Percentiles rank a stretch among this genome's conserved stretches.
These are phyloP conservation scores for Aspergillus latus DNA, from an alignment of 2,329 filamentous ascomycete species.

Conservation along the genomic window DNA sequence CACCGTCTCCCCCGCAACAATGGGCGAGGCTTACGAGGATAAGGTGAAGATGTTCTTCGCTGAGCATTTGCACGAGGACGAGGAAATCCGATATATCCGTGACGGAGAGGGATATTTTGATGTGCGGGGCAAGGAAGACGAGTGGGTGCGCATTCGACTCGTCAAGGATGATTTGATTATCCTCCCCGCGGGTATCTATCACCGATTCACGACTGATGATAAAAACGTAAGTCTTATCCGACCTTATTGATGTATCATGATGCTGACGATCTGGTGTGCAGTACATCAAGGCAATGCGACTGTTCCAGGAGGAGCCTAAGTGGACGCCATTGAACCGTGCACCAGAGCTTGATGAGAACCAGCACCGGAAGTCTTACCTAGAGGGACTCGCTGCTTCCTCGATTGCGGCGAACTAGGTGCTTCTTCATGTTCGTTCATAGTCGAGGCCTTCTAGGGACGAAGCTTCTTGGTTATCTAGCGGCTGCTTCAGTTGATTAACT, in stretches of 20 bases:
- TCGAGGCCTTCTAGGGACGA: not conserved
- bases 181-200: slow-evolving; percentile 91
- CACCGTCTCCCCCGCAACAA: slow-evolving; percentile 77
- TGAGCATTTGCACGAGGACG: slow-evolving; percentile 96
- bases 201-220: slow-evolving; percentile 92
- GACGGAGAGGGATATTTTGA: slow-evolving; percentile 92
- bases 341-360: slow-evolving; percentile 73
- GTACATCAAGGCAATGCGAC: slow-evolving; percentile 93
- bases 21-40: slow-evolving; percentile 85
- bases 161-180: slow-evolving; percentile 90
- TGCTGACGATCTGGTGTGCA: slow-evolving; percentile 39
- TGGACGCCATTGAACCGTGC: slow-evolving; percentile 92
- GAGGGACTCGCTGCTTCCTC: slow-evolving; percentile 30
- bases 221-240: slow-evolving; percentile 68
- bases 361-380: slow-evolving; percentile 76
- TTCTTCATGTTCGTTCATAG: not conserved
- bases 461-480: not conserved
- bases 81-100: slow-evolving; percentile 94
- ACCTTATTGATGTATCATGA: not conserved
- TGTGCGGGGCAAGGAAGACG: slow-evolving; percentile 76
- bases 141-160: slow-evolving; percentile 83
- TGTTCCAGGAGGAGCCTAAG: slow-evolving; percentile 98
- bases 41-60: slow-evolving; percentile 93
- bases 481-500: not conserved
- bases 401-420: slow-evolving; percentile 27